Percentiles rank a stretch among this genome's conserved stretches.
These are phyloP conservation scores for Beauveria rudraprayagi DNA, from an alignment of 2,329 filamentous ascomycete genomes.

Conservation along the genomic window DNA sequence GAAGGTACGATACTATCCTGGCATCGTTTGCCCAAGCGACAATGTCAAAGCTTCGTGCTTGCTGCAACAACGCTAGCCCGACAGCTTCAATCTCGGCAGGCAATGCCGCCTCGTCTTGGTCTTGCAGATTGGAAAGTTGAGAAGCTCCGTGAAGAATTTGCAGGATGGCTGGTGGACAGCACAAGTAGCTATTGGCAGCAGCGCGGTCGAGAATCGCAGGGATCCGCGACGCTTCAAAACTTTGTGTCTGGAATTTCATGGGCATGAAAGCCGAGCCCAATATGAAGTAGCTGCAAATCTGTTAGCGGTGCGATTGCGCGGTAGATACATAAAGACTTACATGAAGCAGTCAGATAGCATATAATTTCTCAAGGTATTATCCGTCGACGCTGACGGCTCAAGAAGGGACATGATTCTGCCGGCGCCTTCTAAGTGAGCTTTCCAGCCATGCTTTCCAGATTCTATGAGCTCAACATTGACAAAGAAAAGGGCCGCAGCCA, in stretches of 20 bases:
- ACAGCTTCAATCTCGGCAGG: slow-evolving; percentile 22
- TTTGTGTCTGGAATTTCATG: slow-evolving; percentile 22
- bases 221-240: slow-evolving; percentile 30
- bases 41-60: slow-evolving; percentile 33
- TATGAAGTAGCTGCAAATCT: slow-evolving; percentile 32
- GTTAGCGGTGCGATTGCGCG: neutral
- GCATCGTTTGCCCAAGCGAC: slow-evolving; percentile 32
- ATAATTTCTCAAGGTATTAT: slow-evolving; percentile 33
- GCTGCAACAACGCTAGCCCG: slow-evolving; percentile 27
- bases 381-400: slow-evolving; percentile 23
- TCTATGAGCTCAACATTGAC: slow-evolving; percentile 44
- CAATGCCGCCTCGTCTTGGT: slow-evolving; percentile 18
- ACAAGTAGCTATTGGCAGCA: slow-evolving; percentile 38
- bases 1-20: slow-evolving; percentile 25
- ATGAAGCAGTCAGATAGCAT: slow-evolving; percentile 42
- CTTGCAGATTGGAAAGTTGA: slow-evolving; percentile 27
- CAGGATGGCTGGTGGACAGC: slow-evolving; percentile 36
- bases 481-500: slow-evolving; percentile 41
- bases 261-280: slow-evolving; percentile 36
- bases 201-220: slow-evolving; percentile 30
- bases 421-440: slow-evolving; percentile 38
- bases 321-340: slow-evolving; percentile 18
- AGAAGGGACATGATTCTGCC: slow-evolving; percentile 35
- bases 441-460: slow-evolving; percentile 40
- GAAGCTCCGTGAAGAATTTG: slow-evolving; percentile 36